phyloP scores from a whole-genome alignment of 2,329 filamentous ascomycete genomes.

The Exophiala sideris region DNA sequence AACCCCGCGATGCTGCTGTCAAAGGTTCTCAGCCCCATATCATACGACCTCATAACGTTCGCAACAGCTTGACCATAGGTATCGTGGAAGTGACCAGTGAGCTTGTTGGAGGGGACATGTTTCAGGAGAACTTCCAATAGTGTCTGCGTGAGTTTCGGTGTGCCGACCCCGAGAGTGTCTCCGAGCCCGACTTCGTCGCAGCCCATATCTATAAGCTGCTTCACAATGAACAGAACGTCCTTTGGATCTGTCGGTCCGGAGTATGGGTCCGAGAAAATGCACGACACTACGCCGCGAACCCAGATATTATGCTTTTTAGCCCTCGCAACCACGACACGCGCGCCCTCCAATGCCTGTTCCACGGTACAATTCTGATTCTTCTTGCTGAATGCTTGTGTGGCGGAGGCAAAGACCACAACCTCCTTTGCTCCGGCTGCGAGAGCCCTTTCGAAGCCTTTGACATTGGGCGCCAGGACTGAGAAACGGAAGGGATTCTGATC shows the following conservation, averaged over 20 bases:
- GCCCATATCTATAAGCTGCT: conserved; percentile 73
- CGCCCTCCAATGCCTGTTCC: conserved; percentile 35
- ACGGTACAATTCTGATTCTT: conserved; percentile 42
- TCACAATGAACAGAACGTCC: conserved; percentile 48
- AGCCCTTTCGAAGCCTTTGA: conserved; percentile 55
- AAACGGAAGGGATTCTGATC: conserved; percentile 38
- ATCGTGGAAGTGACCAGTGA: conserved; percentile 85
- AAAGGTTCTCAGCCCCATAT: conserved; percentile 73
- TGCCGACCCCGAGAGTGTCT: conserved; percentile 88
- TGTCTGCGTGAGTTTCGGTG: conserved; percentile 39
- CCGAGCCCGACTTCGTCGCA: conserved; percentile 86
- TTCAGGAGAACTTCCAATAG: conserved; percentile 34
- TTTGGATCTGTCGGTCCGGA: conserved; percentile 52
- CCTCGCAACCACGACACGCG: conserved; percentile 30
- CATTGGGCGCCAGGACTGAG: conserved; percentile 41
- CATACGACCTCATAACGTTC: conserved; percentile 72
- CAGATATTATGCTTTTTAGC: conserved; percentile 30
- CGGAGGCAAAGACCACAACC: conserved; percentile 41
- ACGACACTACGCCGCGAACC: conserved; percentile 40
- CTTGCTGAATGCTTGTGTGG: conserved; percentile 41
- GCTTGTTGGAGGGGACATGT: conserved; percentile 61
- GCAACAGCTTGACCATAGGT: conserved; percentile 81
- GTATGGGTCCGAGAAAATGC: conserved; percentile 44
- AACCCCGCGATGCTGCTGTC: conserved; percentile 75
- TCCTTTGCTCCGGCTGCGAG: conserved; percentile 37